Evolutionary conservation across 768 basidiomycete species (phyloP).

Genomic region (Hericium rajendrae): DNA sequence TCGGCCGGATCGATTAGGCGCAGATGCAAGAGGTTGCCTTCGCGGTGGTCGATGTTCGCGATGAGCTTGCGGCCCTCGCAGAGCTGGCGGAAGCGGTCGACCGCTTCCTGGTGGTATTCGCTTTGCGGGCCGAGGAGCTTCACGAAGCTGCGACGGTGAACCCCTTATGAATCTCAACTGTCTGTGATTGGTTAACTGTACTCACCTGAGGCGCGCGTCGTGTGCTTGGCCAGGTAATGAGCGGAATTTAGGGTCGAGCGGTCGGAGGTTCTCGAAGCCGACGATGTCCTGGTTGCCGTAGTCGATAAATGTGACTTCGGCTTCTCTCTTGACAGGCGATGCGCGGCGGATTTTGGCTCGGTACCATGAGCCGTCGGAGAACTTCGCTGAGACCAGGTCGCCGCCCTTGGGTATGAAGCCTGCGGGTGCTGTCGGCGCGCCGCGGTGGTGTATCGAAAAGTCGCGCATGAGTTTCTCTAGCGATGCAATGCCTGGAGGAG

Average conservation of each 20-base stretch:
- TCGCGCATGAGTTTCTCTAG: slow-evolving; percentile 93
- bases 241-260: slow-evolving; percentile 85
- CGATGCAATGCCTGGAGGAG: slow-evolving; percentile 65
- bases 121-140: slow-evolving; percentile 71
- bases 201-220: slow-evolving; percentile 67
- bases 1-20: slow-evolving; percentile 87
- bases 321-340: slow-evolving; percentile 88
- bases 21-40: slow-evolving; percentile 71
- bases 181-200: slow-evolving; percentile 32
- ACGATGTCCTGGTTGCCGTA: slow-evolving; percentile 93
- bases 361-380: slow-evolving; percentile 93
- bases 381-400: slow-evolving; percentile 90
- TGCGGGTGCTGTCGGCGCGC: slow-evolving; percentile 45
- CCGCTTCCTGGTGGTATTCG: slow-evolving; percentile 80
- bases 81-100: slow-evolving; percentile 76
- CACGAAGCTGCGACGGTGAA: slow-evolving; percentile 47
- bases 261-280: slow-evolving; percentile 74
- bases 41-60: slow-evolving; percentile 88
- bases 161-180: background rate
- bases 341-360: slow-evolving; percentile 82
- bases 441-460: slow-evolving; percentile 79
- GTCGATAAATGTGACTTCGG: slow-evolving; percentile 90
- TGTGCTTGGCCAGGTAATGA: slow-evolving; percentile 87
- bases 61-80: slow-evolving; percentile 94
- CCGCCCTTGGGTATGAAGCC: slow-evolving; percentile 72